phyloP scores from a whole-genome alignment of 2,329 filamentous ascomycete species.

The Ceratocystis lukuohia region DNA sequence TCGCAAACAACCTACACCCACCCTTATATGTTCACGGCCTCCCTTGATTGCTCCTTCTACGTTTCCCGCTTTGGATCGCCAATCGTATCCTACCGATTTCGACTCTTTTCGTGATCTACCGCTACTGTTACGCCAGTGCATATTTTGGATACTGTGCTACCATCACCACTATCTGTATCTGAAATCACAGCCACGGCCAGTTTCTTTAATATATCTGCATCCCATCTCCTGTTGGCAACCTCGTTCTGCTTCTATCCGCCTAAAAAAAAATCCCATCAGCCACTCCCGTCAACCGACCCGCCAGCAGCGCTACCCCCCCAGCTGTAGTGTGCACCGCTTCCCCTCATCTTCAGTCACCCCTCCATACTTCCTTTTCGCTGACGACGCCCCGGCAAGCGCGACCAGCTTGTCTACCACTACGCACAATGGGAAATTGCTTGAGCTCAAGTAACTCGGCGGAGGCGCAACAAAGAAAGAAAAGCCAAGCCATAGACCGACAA shows the following conservation, averaged over 20 bases:
- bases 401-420: not conserved
- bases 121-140: not conserved
- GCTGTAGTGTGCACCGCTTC: not conserved
- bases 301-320: not conserved
- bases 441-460: slow-evolving; percentile 68
- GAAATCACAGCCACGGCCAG: not conserved
- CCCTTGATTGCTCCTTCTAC: not conserved
- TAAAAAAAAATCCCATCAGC: not conserved
- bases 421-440: slow-evolving; percentile 82
- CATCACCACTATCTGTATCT: not conserved
- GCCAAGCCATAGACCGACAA: slow-evolving; percentile 85
- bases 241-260: not conserved
- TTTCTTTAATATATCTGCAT: not conserved
- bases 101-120: not conserved
- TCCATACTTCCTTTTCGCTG: not conserved
- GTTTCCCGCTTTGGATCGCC: not conserved
- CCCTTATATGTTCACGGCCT: not conserved
- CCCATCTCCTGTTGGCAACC: not conserved
- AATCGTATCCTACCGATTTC: slow-evolving; percentile 1
- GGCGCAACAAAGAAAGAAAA: slow-evolving; percentile 87
- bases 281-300: not conserved
- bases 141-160: not conserved
- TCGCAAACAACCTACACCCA: not conserved
- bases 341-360: not conserved
- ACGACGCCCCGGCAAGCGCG: not conserved